These are phyloP conservation scores for Trypanosoma mega DNA, from an alignment of 208 protist genomes.

Conservation along the genomic window DNA sequence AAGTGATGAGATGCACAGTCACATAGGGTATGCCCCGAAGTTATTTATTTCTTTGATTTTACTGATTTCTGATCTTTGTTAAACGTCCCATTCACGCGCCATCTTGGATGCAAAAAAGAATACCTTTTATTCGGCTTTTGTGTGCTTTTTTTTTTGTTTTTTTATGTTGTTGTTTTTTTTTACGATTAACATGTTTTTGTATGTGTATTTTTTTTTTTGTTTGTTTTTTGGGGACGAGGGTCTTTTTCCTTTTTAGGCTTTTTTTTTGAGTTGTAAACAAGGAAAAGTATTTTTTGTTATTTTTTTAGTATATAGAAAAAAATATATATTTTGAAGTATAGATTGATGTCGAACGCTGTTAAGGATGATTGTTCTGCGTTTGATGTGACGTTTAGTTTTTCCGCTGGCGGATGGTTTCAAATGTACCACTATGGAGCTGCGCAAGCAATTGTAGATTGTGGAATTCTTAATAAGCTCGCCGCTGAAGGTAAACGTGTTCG, in stretches of 20 bases:
- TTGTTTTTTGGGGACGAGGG: conserved; percentile 1
- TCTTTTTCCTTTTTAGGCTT: too few species aligned
- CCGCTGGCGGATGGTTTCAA: conserved; percentile 75
- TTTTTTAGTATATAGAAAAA: too few species aligned
- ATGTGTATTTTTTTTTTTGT: background rate
- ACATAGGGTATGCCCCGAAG: background rate
- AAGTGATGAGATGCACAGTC: conserved; percentile 16
- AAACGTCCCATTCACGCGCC: too few species aligned
- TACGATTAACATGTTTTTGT: background rate
- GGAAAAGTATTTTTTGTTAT: background rate
- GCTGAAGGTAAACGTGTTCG: conserved; percentile 59
- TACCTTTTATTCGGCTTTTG: background rate
- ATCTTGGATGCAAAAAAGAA: too few species aligned
- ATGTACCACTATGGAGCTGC: conserved; percentile 81
- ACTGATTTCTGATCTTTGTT: background rate
- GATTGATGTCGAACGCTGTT: background rate
- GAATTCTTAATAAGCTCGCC: conserved; percentile 44
- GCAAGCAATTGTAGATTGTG: conserved; percentile 64
- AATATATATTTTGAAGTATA: too few species aligned
- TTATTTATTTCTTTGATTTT: background rate
- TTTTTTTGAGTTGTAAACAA: background rate
- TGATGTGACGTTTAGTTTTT: conserved; percentile 76
- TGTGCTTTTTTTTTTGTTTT: conserved; percentile 5
- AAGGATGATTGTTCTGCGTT: conserved; percentile 8
- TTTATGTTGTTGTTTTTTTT: conserved; percentile 11